Base-by-base conservation (phyloP, 208 protist species). In the Leishmania braziliensis region DNA sequence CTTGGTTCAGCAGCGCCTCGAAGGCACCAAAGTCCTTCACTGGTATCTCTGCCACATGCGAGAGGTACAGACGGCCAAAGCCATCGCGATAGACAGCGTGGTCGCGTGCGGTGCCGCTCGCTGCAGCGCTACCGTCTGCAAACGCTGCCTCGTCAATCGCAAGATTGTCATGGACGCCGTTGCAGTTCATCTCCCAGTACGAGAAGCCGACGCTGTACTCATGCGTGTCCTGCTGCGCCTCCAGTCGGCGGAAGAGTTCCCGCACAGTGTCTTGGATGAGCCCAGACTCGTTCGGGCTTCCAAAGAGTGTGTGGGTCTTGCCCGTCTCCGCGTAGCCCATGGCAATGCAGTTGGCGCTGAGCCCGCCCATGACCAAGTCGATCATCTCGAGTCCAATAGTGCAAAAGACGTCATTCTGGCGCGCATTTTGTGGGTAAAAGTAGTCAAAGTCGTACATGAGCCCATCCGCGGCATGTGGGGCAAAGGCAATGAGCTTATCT, bases 381-480 rank as follows among this genome's bases (percentile, higher is more conserved):
- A 98, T 91, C 93, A 98, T 96, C 79, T 95, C 91, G 60, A 88
- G 68, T 3, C 95, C 95, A 56, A 98, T 95, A 20, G 92, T 95
- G 58, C 83, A 77, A 78, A 93, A 92, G 16, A 98, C 72, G 65
- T 96, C 92, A 12, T 93, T 82, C 76, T 97, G 93, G 10, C 88
- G 90, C n/a, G 93, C 81, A 46, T 91, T 88, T 63, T 89, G 85
- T 3, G 95, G 91, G 78, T 94, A 97, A 79, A 91, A 96, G 84
- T 96, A 98, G 84, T 98, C 95, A 63, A 94, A 97, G 88, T 97
- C 88, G 81, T 97, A 98, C 91, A 97, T 92, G 50, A 97, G 87
- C 43, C 94, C 95, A 75, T 95, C 87, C 12, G 75, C 60, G 33
- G 86, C 74, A 48, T 82, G 79, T 5, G 93, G 93, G 0, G 91